Evolutionary conservation across 2,329 filamentous ascomycete genomes (phyloP).

Genomic region (Arthroderma sp.): DNA sequence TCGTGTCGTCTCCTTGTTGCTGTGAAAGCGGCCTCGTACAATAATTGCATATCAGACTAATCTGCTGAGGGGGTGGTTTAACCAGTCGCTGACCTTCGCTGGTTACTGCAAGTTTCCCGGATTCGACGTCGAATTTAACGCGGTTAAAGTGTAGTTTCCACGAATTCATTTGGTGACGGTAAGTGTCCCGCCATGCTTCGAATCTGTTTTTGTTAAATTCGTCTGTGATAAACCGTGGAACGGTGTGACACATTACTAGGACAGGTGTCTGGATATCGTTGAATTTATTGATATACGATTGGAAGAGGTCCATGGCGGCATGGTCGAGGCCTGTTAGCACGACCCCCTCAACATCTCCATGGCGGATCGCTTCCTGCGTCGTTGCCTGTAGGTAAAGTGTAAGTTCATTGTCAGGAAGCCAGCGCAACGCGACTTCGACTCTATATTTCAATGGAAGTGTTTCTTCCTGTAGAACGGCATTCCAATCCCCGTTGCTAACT

Average conservation of each 20-base stretch:
- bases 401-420: constrained; percentile 33
- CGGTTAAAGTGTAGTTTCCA: constrained; percentile 49
- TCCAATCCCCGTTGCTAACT: constrained; percentile 48
- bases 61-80: constrained; percentile 38
- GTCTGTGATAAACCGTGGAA: constrained; percentile 46
- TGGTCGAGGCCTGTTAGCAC: constrained; percentile 48
- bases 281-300: constrained; percentile 46
- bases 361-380: constrained; percentile 36
- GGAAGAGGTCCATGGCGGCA: constrained; percentile 45
- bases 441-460: constrained; percentile 48
- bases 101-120: constrained; percentile 39
- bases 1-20: constrained; percentile 17
- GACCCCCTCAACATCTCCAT: constrained; percentile 48
- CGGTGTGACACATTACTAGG: constrained; percentile 44
- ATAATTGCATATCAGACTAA: constrained; percentile 47
- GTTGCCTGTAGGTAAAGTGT: constrained; percentile 42
- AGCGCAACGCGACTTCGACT: constrained; percentile 46
- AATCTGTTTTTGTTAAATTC: constrained; percentile 39
- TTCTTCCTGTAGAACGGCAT: constrained; percentile 42
- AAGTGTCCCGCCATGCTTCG: constrained; percentile 48
- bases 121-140: constrained; percentile 46
- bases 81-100: constrained; percentile 37
- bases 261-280: constrained; percentile 51
- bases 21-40: constrained; percentile 45
- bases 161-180: constrained; percentile 46